Conservation (phyloP, 257 asterid genomes). For the Fraxinus excelsior region DNA sequence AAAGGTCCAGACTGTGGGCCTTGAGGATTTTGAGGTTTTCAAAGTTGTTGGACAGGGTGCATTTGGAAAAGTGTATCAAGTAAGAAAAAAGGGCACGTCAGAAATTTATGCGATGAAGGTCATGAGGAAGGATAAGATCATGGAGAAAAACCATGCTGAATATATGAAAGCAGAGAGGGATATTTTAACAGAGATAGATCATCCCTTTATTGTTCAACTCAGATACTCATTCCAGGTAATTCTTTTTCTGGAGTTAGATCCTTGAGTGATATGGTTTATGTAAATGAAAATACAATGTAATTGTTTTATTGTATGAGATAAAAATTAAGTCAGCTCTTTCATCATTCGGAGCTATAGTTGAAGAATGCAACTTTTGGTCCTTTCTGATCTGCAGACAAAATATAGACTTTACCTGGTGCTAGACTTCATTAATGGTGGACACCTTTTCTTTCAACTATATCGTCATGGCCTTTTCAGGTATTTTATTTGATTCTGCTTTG, state of each 20-base stretch:
- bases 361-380: not conserved
- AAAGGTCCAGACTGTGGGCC: slow-evolving; percentile 42
- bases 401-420: slow-evolving; percentile 75
- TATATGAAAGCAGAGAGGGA: slow-evolving; percentile 71
- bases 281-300: not conserved
- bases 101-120: slow-evolving; percentile 80
- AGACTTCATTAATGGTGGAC: slow-evolving; percentile 75
- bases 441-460: slow-evolving; percentile 74
- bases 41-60: slow-evolving; percentile 82
- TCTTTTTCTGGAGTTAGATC: not conserved
- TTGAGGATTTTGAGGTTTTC: slow-evolving; percentile 59
- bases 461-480: slow-evolving; percentile 75
- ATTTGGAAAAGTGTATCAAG: slow-evolving; percentile 72
- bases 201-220: slow-evolving; percentile 65
- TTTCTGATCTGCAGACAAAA: slow-evolving; percentile 55
- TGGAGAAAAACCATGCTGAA: slow-evolving; percentile 68
- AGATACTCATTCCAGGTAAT: slow-evolving; percentile 74
- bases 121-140: slow-evolving; percentile 73
- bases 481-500: slow-evolving; percentile 3
- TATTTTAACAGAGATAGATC: slow-evolving; percentile 64
- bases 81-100: slow-evolving; percentile 52
- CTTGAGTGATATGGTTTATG: not conserved
- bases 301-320: not conserved
- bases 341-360: not conserved
- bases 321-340: not conserved